phyloP scores from a whole-genome alignment of 805 yeast species.

The Wickerhamomyces alni region DNA sequence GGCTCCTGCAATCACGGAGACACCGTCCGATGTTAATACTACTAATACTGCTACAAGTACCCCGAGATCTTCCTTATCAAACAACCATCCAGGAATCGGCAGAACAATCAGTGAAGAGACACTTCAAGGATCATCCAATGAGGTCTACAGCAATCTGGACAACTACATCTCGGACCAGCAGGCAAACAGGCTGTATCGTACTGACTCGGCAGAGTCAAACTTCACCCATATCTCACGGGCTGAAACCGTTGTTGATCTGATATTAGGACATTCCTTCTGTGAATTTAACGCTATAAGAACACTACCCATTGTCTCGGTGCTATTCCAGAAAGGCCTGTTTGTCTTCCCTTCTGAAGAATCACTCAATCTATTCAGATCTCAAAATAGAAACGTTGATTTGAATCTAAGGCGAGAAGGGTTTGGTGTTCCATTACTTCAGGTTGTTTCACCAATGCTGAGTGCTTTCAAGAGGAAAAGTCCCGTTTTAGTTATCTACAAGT shows the following conservation, averaged over 20 bases:
- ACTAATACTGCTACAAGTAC: not conserved
- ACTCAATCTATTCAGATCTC: slow-evolving; percentile 19
- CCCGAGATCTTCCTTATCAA: not conserved
- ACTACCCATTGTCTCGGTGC: slow-evolving; percentile 27
- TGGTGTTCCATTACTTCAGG: slow-evolving; percentile 32
- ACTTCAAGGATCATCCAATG: not conserved
- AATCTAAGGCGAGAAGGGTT: slow-evolving; percentile 17
- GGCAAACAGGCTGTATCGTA: not conserved
- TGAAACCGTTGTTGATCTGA: slow-evolving; percentile 19
- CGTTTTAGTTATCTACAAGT: slow-evolving; percentile 26
- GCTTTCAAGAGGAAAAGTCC: slow-evolving; percentile 25
- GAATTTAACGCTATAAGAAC: slow-evolving; percentile 24
- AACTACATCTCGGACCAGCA: not conserved
- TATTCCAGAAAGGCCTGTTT: slow-evolving; percentile 31
- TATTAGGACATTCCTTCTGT: slow-evolving; percentile 16
- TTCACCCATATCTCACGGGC: slow-evolving; percentile 3
- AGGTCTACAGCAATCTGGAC: not conserved
- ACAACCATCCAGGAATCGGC: not conserved
- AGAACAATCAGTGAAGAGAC: not conserved
- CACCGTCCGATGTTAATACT: no score
- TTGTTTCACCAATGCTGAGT: slow-evolving; percentile 24
- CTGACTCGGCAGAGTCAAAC: not conserved
- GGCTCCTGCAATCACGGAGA: no score
- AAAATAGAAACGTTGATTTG: slow-evolving; percentile 21
- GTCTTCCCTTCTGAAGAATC: slow-evolving; percentile 33